A percentile compares a stretch with the other conserved stretches of the same genome.
These are phyloP conservation scores for Brassica hybrid DNA, from an alignment of 441 rosid genomes.

Conservation along the genomic window DNA sequence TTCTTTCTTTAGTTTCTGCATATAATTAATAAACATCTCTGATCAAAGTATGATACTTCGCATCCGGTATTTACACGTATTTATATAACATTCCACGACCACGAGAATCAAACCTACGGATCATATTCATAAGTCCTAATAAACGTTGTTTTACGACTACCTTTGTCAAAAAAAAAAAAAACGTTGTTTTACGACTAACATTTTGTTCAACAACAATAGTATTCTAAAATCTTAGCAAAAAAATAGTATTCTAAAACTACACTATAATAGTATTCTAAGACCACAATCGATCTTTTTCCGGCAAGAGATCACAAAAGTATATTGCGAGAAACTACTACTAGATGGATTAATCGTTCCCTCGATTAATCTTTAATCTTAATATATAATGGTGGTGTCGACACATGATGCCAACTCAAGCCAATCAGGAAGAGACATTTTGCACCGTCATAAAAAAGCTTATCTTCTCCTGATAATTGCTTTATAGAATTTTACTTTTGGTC, in stretches of 20 bases:
- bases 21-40: not conserved
- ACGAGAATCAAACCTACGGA: not conserved
- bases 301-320: not conserved
- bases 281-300: not conserved
- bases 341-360: not conserved
- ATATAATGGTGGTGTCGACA: conserved; percentile 23
- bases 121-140: not conserved
- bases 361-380: not conserved
- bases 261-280: not conserved
- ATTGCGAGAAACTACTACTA: not conserved
- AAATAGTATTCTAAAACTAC: not conserved
- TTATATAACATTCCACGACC: not conserved
- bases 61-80: not conserved
- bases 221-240: not conserved
- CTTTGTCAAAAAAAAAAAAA: too few species aligned
- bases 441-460: conserved; percentile 39
- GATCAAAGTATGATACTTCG: not conserved
- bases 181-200: not conserved
- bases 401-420: conserved; percentile 22
- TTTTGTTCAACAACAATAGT: not conserved
- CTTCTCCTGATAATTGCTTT: conserved; percentile 26
- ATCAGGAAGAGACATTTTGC: conserved; percentile 34
- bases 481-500: conserved; percentile 25
- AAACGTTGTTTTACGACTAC: not conserved
- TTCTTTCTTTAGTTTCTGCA: not conserved